Evolutionary conservation across 257 asterid species (phyloP).

Genomic region (Euphrasia confusa): DNA sequence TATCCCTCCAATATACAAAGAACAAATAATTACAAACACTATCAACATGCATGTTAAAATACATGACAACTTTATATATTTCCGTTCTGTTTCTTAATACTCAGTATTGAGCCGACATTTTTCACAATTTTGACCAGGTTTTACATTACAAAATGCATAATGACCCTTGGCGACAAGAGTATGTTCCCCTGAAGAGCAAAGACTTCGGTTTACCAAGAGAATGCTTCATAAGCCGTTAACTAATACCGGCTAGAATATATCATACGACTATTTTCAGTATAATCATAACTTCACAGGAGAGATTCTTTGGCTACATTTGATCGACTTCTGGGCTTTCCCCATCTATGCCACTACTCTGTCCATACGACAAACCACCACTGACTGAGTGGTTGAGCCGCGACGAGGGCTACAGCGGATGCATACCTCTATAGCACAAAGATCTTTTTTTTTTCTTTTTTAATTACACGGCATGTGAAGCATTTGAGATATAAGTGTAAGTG

Average conservation of each 20-base stretch:
- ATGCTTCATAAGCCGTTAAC: conserved; percentile 43
- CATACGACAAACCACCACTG: background rate
- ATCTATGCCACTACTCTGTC: background rate
- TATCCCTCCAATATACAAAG: background rate
- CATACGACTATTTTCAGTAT: conserved; percentile 8
- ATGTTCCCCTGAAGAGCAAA: conserved; percentile 30
- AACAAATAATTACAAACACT: background rate
- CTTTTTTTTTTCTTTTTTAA: background rate
- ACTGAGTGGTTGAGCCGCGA: background rate
- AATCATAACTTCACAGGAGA: background rate
- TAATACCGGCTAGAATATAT: conserved; percentile 12
- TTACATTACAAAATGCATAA: conserved; percentile 87
- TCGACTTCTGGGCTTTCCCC: background rate
- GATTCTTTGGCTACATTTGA: background rate
- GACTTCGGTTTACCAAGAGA: conserved; percentile 68
- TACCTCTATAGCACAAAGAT: background rate
- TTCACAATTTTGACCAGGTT: conserved; percentile 38
- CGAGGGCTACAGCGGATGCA: background rate
- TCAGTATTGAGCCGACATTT: conserved; percentile 14
- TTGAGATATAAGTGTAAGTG: background rate
- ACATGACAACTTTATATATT: background rate
- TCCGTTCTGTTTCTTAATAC: background rate
- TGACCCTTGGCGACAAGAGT: conserved; percentile 71
- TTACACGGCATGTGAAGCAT: conserved; percentile 10
- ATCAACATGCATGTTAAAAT: background rate